Evolutionary conservation across 495 filamentous ascomycete species (phyloP), one percentile per base, ranked within the genome.

Genomic region (Cudoniella acicularis): DNA sequence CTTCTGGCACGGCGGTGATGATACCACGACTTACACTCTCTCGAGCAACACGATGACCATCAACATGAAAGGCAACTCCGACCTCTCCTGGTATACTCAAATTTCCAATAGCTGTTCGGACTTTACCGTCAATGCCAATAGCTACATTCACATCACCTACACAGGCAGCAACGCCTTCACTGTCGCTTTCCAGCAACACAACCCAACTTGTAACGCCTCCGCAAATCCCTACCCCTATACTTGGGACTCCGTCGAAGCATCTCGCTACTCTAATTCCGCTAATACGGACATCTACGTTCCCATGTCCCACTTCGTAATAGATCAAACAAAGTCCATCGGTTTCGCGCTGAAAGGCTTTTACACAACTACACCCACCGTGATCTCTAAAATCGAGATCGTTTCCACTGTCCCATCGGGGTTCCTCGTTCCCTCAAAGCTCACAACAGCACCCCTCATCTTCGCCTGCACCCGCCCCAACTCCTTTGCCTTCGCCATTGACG

Each of bases 401-500:
- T 64, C 73, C 21, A 62, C 72, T 9, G 67, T 85, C 4, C 87
- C 86, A 2, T 40, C 65, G 2, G 64, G 68, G 43, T 81, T 80
- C 61, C 74, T 60, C 10, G 69, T 87, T 24, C 85, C 87, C 1
- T 64, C 70, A 43, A 91, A 90, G 70, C 68, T 88, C 16, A 78
- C 84, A 0, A 86, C 77, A 0, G 87, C 87, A 2, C 73, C 70
- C 2, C 69, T 91, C 36, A 70, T 84, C 36, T 84, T 90, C 59
- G 72, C 78, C 10, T 91, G 88, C 76, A 85, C 77, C 40, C 77
- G 86, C 9, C 87, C 88, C 47, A 87, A 89, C 66, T 84, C 81
- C 0, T 90, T 92, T 69, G 88, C 88, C 0, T 89, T 92, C 68
- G 88, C 88, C 52, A 92, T 92, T 64, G 88, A 92, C 69, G 88